Base-by-base conservation (phyloP, 352 stramenopile genomes). In the Phytopythium oedochilum region DNA sequence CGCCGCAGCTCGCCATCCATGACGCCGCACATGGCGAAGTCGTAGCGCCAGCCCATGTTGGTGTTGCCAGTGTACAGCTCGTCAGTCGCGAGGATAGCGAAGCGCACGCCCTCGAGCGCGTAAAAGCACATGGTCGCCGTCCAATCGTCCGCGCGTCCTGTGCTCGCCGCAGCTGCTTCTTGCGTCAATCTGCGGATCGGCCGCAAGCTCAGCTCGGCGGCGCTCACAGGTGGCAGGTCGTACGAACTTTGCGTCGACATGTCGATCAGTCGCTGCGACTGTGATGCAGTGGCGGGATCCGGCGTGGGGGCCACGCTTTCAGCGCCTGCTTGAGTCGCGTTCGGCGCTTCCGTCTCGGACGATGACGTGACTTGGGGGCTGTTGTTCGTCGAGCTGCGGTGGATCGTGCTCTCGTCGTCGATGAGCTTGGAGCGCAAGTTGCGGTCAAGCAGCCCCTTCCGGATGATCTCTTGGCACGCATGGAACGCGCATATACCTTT, bases 401-500 rank as follows among this genome's bases (percentile, higher is more conserved):
- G 65, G 44, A 75, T 75, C 3, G 64, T 74, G 60, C 66, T 46
- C 9, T 71, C 62, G 14, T 92, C 73, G n/a, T 73, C 71, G 38
- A 86, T 52, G 25, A 93, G 71, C 28, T 73, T 86, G 4, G 85
- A 93, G 15, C 68, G 73, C 57, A 95, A 93, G 11, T 73, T 53
- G 2, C 75, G 76, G 55, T 95, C 85, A 14, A 95, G 47, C 5
- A 89, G 49, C 3, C 81, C 83, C 7, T 75, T 73, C 36, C 88
- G 89, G 28, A 89, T 43, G 5, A 95, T 51, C 40, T 89, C 75
- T 65, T 89, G 67, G 42, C 80, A 89, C 2, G 75, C 85, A 57
- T 93, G 87, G 50, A 89, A 95, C 5, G 85, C 83, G 8, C 86
- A 83, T 52, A 95, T 93, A 1, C 80, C 79, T 39, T 91, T 93